Conservation (phyloP, 1,284 basidiomycete species). For the Hymenochaete sp. region DNA sequence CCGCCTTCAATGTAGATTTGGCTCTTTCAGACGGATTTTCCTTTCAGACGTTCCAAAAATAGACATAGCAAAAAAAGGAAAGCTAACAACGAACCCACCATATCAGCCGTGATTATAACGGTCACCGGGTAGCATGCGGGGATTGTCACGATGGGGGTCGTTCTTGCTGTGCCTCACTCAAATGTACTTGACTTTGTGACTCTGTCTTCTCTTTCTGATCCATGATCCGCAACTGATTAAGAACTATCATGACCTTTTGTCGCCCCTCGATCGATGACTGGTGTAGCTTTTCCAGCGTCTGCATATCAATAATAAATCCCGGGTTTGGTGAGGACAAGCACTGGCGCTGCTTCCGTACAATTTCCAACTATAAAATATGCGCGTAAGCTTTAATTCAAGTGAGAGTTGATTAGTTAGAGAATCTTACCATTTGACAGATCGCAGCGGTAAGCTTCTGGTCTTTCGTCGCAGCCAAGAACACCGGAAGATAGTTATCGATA, state of each 20-base stretch:
- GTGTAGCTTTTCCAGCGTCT: slow-evolving; percentile 40
- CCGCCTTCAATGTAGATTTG: too few relatives aligned
- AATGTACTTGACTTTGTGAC: slow-evolving; percentile 5
- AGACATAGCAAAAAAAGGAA: too few relatives aligned
- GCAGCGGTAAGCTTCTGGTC: slow-evolving; percentile 38
- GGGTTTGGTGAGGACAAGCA: slow-evolving; percentile 37
- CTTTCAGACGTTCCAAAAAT: too few relatives aligned
- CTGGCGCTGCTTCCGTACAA: slow-evolving; percentile 43
- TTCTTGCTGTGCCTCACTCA: too few relatives aligned
- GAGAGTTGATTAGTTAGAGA: too few relatives aligned
- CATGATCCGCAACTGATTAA: neutral
- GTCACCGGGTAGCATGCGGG: too few relatives aligned
- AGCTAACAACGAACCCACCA: too few relatives aligned
- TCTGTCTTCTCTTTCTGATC: neutral
- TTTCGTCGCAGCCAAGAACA: slow-evolving; percentile 38
- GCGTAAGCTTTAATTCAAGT: too few relatives aligned
- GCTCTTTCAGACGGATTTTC: too few relatives aligned
- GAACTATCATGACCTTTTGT: neutral
- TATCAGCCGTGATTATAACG: too few relatives aligned
- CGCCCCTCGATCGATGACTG: neutral
- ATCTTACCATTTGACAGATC: slow-evolving; percentile 45
- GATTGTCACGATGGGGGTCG: too few relatives aligned
- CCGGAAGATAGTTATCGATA: slow-evolving; percentile 41
- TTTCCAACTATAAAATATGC: slow-evolving; percentile 31
- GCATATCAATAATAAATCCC: slow-evolving; percentile 41